Base-by-base conservation (phyloP, 805 yeast genomes). In the fission yeast (Schizosaccharomyces pombe) region DNA sequence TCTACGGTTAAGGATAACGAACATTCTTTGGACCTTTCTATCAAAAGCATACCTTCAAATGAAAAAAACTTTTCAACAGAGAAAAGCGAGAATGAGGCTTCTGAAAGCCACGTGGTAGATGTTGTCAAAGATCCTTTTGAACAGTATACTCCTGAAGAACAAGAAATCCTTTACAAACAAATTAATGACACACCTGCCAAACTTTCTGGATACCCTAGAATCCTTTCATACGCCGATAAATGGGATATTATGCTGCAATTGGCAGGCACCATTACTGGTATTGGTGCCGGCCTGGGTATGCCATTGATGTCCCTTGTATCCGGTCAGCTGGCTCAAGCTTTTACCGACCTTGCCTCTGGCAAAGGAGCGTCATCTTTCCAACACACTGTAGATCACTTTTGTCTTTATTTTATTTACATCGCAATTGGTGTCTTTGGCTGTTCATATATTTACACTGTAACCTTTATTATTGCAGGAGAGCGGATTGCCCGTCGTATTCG, bases 271-370 rank as follows among this genome's bases (percentile, higher is more conserved):
- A 57, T 65, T 9, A 67, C 59, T 16, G 56, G 59, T 19, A 47
- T 57, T 14, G 57, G 55, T 28, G 58, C 59, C 39, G 62, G 62
- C 5, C 54, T 47, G 57, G 68, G 68, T 3, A 56, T 68, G 57
- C 73, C 73, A 1, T 61, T 69, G 59, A 69, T 68, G 62, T 68
- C 73, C 14, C 57, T 69, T 51, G 67, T 69, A 9, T 67, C 68
- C 28, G 73, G 73, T 24, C 57, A 59, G 33, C 57, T 69, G 54
- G 63, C 72, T 14, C 63, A 66, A 54, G 61, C 63, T 29, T 67
- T 70, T 60, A 60, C 65, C 49, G 56, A 60, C 53, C 68, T 62
- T 56, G 60, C 65, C 56, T 12, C 12, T 9, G 30, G 12, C 6
- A 61, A 62, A n/a, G 54, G 56, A 14, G 55, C 58, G 51, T 59